Evolutionary conservation across 305 asterid species (phyloP).

Genomic region (Fraxinus ornus): DNA sequence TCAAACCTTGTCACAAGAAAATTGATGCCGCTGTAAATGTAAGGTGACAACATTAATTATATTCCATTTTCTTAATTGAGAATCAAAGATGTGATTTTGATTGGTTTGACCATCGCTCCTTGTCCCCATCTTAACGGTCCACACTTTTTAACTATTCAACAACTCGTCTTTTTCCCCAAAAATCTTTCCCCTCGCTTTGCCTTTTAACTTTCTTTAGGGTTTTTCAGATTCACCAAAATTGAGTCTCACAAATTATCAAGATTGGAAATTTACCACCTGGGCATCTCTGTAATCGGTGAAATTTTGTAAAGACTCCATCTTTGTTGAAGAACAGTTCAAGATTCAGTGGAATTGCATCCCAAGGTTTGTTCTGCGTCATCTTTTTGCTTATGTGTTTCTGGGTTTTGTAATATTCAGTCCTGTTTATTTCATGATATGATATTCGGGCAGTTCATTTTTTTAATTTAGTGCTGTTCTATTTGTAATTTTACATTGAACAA

Average conservation of each 20-base stretch:
- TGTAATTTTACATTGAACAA: neutral
- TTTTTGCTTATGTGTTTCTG: neutral
- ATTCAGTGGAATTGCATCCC: neutral
- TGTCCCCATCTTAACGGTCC: neutral
- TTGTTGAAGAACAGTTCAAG: neutral
- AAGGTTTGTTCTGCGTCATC: conserved; percentile 26
- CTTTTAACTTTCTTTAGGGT: neutral
- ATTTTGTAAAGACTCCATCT: conserved; percentile 18
- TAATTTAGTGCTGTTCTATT: neutral
- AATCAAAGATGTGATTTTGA: neutral
- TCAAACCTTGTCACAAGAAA: neutral
- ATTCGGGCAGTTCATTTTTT: neutral
- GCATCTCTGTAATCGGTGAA: conserved; percentile 17
- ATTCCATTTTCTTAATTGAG: neutral
- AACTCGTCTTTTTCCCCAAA: neutral
- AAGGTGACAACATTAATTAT: neutral
- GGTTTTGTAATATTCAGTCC: neutral
- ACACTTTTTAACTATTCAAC: neutral
- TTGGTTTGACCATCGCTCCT: neutral
- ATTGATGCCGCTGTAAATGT: neutral
- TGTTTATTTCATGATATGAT: neutral
- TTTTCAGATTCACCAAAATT: conserved; percentile 13
- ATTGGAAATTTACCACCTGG: conserved; percentile 19
- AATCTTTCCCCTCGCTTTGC: neutral
- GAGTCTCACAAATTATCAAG: neutral